Evolutionary conservation across 2,329 filamentous ascomycete genomes (phyloP), one percentile per base, ranked within the genome.

Genomic region (Chaetothyriales sp.): DNA sequence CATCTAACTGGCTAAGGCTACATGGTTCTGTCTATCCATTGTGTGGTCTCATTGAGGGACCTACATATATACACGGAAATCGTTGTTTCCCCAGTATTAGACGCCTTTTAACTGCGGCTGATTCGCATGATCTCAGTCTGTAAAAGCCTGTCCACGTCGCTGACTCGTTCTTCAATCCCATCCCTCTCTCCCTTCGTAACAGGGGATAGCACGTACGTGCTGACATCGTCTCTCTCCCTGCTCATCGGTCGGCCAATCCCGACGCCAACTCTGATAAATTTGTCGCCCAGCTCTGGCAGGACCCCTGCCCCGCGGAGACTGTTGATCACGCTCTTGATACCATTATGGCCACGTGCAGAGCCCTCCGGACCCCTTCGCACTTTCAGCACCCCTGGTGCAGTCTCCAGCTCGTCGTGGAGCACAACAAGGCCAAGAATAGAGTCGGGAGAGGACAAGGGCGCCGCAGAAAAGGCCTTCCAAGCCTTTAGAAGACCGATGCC

Each of bases 331-430:
- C 81, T 85, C 64, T 80, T 84, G 59, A 90, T 64, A 1, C 85
- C 85, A 59, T 87, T 86, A 65, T 90, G 85, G 0, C 85, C 85
- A 8, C 77, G 74, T 39, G 79, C 72, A 61, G 83, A 86, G 20
- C 63, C 61, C 50, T 73, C 66, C 10, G 32, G 32, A 2, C 74
- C 72, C 20, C 73, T 72, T 51, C 76, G 76, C 5, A 86, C 71
- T 47, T 72, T 78, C 12, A 94, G 74, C 36, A 75, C 73, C 0
- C 88, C 88, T 1, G 88, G 62, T 2, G 75, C 70, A 43, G 77
- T 73, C 61, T 95, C 89, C 32, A 96, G 68, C 64, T 96, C 90
- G 64, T 96, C 90, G 65, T 96, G 88, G 18, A 96, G 71, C 10
- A 96, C 70, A 0, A 96, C 79, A 15, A 98, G 66, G 2, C 72